phyloP scores from a whole-genome alignment of 1,139 yeast species.

The Saccharomyces hybrid region DNA sequence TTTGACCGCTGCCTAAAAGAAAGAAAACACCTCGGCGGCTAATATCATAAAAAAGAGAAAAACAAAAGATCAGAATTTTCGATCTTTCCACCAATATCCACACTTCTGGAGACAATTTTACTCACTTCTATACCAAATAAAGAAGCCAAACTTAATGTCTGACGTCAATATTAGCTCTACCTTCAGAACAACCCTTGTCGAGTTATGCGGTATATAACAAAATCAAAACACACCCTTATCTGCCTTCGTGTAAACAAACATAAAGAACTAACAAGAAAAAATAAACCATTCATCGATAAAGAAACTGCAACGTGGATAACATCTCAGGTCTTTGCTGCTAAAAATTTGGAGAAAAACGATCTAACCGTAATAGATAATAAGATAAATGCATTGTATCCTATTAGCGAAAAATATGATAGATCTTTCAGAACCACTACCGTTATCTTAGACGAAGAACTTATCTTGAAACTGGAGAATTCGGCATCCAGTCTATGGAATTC shows the following conservation, averaged over 20 bases:
- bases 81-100: background rate
- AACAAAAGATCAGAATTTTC: background rate
- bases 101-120: background rate
- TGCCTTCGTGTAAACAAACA: background rate
- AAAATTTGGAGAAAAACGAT: constrained; percentile 5
- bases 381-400: constrained; percentile 16
- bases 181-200: constrained; percentile 12
- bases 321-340: constrained; percentile 10
- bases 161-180: constrained; percentile 11
- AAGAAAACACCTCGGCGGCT: background rate
- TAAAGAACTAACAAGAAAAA: background rate
- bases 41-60: background rate
- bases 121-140: background rate
- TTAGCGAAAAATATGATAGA: constrained; percentile 22
- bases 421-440: constrained; percentile 16
- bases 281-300: background rate
- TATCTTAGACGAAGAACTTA: constrained; percentile 11
- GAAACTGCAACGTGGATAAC: constrained; percentile 22
- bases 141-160: background rate
- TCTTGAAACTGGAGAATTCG: constrained; percentile 18
- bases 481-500: constrained; percentile 25
- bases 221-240: background rate
- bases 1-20: background rate
- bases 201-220: constrained; percentile 15
- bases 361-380: constrained; percentile 10